Conservation (phyloP, 176 grass and related monocot species). For the Eragrostis curvula region DNA sequence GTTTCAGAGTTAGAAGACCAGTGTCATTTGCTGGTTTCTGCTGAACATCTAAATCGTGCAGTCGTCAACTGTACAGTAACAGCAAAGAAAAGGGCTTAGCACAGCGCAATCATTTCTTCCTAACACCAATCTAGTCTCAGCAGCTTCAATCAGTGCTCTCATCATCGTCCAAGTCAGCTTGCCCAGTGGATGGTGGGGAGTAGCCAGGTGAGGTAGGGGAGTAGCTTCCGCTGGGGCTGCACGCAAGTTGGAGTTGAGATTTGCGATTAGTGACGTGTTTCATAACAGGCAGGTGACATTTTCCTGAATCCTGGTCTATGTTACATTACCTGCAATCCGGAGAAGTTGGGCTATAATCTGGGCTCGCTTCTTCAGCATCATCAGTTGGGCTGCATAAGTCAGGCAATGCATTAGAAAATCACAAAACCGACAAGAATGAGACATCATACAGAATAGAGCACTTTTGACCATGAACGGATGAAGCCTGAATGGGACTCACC, state of each 20-base stretch:
- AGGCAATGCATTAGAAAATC: neutral
- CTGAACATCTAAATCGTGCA: no score
- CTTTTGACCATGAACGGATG: neutral
- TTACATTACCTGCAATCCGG: slow-evolving; percentile 76
- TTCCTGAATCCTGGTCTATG: neutral
- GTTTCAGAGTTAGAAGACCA: no score
- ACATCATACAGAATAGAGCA: neutral
- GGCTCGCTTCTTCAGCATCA: slow-evolving; percentile 59
- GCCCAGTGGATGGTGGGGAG: slow-evolving; percentile 72
- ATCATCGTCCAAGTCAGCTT: slow-evolving; percentile 52
- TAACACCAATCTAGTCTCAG: neutral
- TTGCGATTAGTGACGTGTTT: no score
- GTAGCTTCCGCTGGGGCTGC: slow-evolving; percentile 90
- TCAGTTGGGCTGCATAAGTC: slow-evolving; percentile 60
- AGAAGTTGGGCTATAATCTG: slow-evolving; percentile 91
- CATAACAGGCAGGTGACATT: neutral
- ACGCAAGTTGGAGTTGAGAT: neutral
- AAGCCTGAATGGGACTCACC: slow-evolving; percentile 44
- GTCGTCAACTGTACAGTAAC: no score
- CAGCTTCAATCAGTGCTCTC: slow-evolving; percentile 36
- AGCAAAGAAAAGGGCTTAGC: no score
- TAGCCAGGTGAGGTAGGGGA: slow-evolving; percentile 85
- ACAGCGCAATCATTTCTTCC: neutral
- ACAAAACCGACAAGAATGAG: neutral
- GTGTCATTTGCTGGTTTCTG: no score